These are phyloP conservation scores for Protostelium mycophagum DNA, from an alignment of 78 protist genomes.

Conservation along the genomic window DNA sequence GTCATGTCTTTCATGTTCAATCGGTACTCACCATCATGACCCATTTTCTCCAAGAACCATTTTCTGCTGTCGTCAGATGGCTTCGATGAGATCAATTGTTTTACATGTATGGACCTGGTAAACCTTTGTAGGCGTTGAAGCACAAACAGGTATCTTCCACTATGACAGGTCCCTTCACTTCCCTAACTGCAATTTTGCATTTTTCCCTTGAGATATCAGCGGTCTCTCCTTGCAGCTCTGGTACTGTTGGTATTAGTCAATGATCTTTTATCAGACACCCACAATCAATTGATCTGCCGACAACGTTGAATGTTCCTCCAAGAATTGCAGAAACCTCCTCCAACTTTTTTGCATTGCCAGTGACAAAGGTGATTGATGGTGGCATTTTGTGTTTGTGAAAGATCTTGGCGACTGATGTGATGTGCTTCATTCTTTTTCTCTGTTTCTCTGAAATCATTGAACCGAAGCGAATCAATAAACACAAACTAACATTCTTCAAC, in stretches of 20 bases:
- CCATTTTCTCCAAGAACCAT: constrained; percentile 92
- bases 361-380: constrained; percentile 77
- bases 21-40: constrained; percentile 70
- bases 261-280: neutral
- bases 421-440: too few species aligned
- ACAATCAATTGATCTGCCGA: constrained; percentile 72
- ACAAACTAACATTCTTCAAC: too few species aligned
- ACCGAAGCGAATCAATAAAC: too few species aligned
- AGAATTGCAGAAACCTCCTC: constrained; percentile 82
- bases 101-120: constrained; percentile 89
- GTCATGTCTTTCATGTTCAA: neutral
- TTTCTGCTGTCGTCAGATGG: constrained; percentile 47
- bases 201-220: constrained; percentile 80
- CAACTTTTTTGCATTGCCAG: constrained; percentile 92
- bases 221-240: constrained; percentile 96
- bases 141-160: constrained; percentile 96
- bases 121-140: constrained; percentile 92
- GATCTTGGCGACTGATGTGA: too few species aligned
- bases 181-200: constrained; percentile 73
- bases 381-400: too few species aligned
- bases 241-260: constrained; percentile 51
- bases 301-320: constrained; percentile 14
- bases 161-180: constrained; percentile 83
- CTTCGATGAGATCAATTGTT: neutral
- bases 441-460: too few species aligned